Base-by-base conservation (phyloP, 768 basidiomycete species). In the Naganishia vishniacii region DNA sequence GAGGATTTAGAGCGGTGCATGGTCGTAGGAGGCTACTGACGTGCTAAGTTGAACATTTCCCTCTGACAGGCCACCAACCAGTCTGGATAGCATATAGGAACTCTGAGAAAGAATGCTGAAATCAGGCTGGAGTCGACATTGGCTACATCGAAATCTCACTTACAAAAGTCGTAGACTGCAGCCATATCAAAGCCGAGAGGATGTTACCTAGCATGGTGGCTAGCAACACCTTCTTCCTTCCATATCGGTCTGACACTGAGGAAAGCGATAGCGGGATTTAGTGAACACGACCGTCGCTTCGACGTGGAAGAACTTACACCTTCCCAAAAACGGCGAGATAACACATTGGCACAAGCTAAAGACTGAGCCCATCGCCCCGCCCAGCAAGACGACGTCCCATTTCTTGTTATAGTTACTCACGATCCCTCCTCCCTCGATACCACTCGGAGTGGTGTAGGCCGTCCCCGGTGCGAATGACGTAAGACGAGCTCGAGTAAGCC, bases 21-120 rank as follows among this genome's bases (percentile, higher is more conserved):
- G 16, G 28, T 20, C 49, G 45, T 26, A 31, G 31, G 67, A 18
- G 8, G 25, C n/a, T 26, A 82, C 87, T 69, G 73, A 91, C 91
- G 92, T 92, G 48, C 89, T 88, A 47, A 99, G 81, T 74, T 99
- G 94, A 12, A 98, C 94, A 73, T 99, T 99, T 47, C 94, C 94
- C 80, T 99, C 94, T 71, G 89, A 91, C 9, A 97, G 80, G 3
- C 94, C 94, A 11, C 93, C 93, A 37, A 98, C 85, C 5, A 97
- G 81, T 15, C 94, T 84, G 9, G 92, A 91, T 26, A 93, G 83
- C 81, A 91, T 82, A 74, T 90, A 97, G 0, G 88, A 86, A 0
- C 87, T 53, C 70, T 78, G 59, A n/a, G 34, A 16, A 20, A 32
- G n/a, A 16, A 25, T 2, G 13, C 3, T 1, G 31, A 3, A 16